Evolutionary conservation across 2,329 filamentous ascomycete species (phyloP).

Genomic region (Penicillium sclerotigenum): DNA sequence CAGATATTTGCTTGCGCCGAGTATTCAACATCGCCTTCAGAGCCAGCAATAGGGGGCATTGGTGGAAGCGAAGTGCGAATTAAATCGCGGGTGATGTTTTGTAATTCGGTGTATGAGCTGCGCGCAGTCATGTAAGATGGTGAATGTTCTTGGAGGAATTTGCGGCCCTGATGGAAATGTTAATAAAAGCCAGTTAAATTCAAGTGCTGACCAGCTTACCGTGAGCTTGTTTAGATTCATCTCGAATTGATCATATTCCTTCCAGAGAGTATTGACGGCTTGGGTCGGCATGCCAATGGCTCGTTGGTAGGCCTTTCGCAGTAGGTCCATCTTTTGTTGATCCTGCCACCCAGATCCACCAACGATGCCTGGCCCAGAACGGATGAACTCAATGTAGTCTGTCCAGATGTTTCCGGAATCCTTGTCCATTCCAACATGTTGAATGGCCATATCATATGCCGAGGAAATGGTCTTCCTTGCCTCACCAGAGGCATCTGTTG

Average conservation of each 20-base stretch:
- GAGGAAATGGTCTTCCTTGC: conserved; percentile 77
- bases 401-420: conserved; percentile 88
- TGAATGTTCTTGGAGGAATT: conserved; percentile 89
- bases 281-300: conserved; percentile 84
- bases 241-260: conserved; percentile 96
- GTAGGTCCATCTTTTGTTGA: conserved; percentile 92
- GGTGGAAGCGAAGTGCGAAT: conserved; percentile 74
- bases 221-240: conserved; percentile 90
- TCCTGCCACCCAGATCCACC: conserved; percentile 92
- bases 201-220: conserved; percentile 44
- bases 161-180: conserved; percentile 64
- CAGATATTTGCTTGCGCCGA: conserved; percentile 79
- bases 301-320: conserved; percentile 88
- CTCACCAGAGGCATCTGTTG: conserved; percentile 69
- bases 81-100: conserved; percentile 77
- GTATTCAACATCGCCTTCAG: conserved; percentile 82
- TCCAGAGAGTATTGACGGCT: conserved; percentile 83
- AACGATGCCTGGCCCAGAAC: conserved; percentile 77
- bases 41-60: conserved; percentile 78
- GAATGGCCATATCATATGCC: conserved; percentile 88
- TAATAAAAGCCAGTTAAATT: conserved; percentile 1
- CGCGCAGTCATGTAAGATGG: conserved; percentile 95
- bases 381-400: conserved; percentile 92
- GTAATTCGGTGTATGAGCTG: conserved; percentile 83
- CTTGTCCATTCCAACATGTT: conserved; percentile 85